Evolutionary conservation across 208 protist genomes (phyloP), one percentile per base, ranked within the genome.

Genomic region (Trypanosoma mega): DNA sequence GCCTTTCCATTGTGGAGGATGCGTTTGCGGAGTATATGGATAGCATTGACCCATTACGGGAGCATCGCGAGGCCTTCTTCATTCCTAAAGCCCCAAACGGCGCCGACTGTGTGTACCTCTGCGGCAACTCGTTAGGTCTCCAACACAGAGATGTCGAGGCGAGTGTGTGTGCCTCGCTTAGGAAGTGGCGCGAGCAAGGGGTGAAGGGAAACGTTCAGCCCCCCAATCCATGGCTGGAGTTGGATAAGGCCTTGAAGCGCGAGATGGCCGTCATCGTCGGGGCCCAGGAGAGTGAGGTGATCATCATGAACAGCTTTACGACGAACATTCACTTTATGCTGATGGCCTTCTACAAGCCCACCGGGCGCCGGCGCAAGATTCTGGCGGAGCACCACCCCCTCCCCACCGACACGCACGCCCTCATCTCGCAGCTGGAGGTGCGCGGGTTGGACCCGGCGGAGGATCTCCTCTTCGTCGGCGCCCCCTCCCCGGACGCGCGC

Each of bases 291-390:
- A 74, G 74, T 29, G 94, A 96, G 75, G 91, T 97, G 55, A 82
- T 80, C 39, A 53, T 97, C 33, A 98, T 97, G 95, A 98, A 98
- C 66, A 74, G 82, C n/a, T 80, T 97, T 14, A 97, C 96, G 14
- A 87, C 90, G 2, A 98, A 99, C 63, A 44, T 98, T 36, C 93
- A 97, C 47, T 50, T 98, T 20, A 75, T 98, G 59, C 49, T 98
- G 48, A 65, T 71, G 16, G 74, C 91, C 24, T 99, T 98, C 69
- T 99, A 98, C 75, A 72, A 74, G 14, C 92, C 97, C 5, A 93
- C 87, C 39, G 72, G 55, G 14, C 62, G 60, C n/a, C 75, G 89
- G 39, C 83, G 80, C 52, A 98, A 98, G 76, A 91, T 99, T 46
- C 63, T 98, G 44, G 84, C 94, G 20, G 93, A 97, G 68, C 77